phyloP scores from a whole-genome alignment of 495 filamentous ascomycete genomes.

The Daldinia decipiens region DNA sequence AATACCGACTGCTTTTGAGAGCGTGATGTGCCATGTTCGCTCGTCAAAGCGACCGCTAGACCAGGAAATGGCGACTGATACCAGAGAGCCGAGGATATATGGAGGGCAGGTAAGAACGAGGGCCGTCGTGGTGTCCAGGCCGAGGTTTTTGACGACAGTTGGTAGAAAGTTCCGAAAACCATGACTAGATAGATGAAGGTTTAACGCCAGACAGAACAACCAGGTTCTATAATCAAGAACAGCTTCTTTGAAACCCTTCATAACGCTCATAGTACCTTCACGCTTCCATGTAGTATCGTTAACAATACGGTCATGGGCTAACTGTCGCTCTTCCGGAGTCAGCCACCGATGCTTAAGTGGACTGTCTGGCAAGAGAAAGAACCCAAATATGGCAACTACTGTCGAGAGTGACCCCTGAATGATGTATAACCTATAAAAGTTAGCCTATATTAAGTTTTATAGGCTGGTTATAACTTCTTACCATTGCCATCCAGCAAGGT shows the following conservation, averaged over 20 bases:
- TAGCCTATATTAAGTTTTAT: background rate
- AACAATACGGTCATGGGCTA: slow-evolving; percentile 51
- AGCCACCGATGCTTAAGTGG: slow-evolving; percentile 51
- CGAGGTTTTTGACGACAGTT: slow-evolving; percentile 57
- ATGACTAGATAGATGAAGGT: slow-evolving; percentile 50
- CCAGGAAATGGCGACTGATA: slow-evolving; percentile 52
- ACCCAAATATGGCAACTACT: slow-evolving; percentile 53
- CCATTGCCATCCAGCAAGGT: slow-evolving; percentile 50
- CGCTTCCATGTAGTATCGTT: slow-evolving; percentile 47
- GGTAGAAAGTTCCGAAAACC: slow-evolving; percentile 61
- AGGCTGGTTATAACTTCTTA: slow-evolving; percentile 11
- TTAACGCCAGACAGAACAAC: slow-evolving; percentile 48
- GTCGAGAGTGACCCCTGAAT: slow-evolving; percentile 57
- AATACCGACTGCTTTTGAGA: slow-evolving; percentile 51
- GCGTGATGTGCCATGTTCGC: slow-evolving; percentile 61
- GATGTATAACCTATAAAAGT: slow-evolving; percentile 41
- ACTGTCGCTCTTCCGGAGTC: slow-evolving; percentile 49
- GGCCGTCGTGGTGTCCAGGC: slow-evolving; percentile 54
- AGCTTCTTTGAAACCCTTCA: slow-evolving; percentile 53
- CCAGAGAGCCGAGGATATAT: slow-evolving; percentile 54
- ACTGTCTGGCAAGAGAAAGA: slow-evolving; percentile 55
- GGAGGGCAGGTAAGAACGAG: slow-evolving; percentile 60
- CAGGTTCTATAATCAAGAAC: slow-evolving; percentile 53
- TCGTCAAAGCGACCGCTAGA: slow-evolving; percentile 58
- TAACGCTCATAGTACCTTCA: slow-evolving; percentile 33